A percentile compares a stretch with the other conserved stretches of the same genome.
Evolutionary conservation across 768 basidiomycete species (phyloP).

Genomic region (Tulasnella sp.): DNA sequence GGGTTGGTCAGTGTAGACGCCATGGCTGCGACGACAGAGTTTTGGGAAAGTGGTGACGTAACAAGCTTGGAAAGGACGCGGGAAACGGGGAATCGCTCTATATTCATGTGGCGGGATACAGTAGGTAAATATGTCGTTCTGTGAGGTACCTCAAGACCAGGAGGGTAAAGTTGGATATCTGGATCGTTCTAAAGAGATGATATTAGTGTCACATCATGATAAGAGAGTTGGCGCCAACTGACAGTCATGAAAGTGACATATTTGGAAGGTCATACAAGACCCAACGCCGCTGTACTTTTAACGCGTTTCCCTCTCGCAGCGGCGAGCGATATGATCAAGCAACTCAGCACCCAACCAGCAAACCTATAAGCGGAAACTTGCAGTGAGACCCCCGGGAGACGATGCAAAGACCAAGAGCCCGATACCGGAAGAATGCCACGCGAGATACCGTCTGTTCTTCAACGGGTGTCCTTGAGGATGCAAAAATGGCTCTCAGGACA

Average conservation of each 20-base stretch:
- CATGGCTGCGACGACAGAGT: no score
- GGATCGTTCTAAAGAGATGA: no score
- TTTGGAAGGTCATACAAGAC: background rate
- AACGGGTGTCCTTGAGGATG: conserved; percentile 66
- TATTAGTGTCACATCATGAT: no score
- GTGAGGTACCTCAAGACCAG: background rate
- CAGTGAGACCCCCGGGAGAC: background rate
- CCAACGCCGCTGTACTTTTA: background rate
- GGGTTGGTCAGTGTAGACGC: background rate
- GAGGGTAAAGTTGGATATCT: background rate
- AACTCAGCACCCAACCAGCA: conserved; percentile 70
- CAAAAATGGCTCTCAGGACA: conserved; percentile 70
- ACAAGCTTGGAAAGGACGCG: no score
- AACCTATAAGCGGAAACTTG: conserved; percentile 37
- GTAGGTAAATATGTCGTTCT: background rate
- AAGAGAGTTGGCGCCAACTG: no score
- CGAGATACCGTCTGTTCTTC: conserved; percentile 78
- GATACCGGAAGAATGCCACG: conserved; percentile 73
- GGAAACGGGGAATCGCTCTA: background rate
- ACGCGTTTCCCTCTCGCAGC: conserved; percentile 61
- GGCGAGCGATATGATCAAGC: conserved; percentile 61
- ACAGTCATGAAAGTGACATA: background rate
- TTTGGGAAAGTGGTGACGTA: no score
- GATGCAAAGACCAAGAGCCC: no score
- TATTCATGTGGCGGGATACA: background rate